A percentile compares a stretch with the other conserved stretches of the same genome.
Evolutionary conservation across 306 rosid species (phyloP).

Genomic region (Geum urbanum): DNA sequence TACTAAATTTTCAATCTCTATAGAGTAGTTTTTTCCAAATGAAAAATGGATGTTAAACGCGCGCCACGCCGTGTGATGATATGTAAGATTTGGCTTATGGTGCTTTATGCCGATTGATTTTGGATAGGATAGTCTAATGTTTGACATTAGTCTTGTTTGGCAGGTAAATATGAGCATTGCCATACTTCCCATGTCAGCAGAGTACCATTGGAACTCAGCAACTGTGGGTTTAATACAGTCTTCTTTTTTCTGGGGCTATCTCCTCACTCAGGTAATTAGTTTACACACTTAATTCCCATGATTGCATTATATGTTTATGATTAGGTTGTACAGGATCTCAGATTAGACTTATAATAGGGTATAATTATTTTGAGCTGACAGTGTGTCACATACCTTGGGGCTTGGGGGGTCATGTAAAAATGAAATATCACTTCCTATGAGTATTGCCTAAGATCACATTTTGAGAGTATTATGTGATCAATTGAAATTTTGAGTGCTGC

Average conservation of each 20-base stretch:
- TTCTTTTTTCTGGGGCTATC: conserved; percentile 99
- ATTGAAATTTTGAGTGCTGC: conserved; percentile 27
- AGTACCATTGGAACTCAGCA: conserved; percentile 76
- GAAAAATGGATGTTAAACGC: too few species aligned
- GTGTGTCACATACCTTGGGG: not conserved
- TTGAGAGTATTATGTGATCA: not conserved
- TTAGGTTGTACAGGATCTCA: not conserved
- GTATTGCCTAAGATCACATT: not conserved
- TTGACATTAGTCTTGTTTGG: conserved; percentile 17
- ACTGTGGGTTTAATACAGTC: conserved; percentile 95
- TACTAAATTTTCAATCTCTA: not conserved
- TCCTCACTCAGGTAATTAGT: conserved; percentile 75
- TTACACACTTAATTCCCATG: not conserved
- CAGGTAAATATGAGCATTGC: conserved; percentile 99
- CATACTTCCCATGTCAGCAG: conserved; percentile 98
- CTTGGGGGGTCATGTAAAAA: not conserved
- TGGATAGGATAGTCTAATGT: not conserved
- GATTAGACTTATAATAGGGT: not conserved
- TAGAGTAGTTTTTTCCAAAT: not conserved
- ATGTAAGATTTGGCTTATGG: not conserved
- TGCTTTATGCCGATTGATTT: not conserved
- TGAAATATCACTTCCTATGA: not conserved
- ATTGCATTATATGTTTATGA: not conserved
- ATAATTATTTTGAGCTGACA: not conserved
- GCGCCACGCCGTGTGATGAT: not conserved